phyloP scores from a whole-genome alignment of 2,329 filamentous ascomycete genomes.

The Beauveria scarabaeidicola region DNA sequence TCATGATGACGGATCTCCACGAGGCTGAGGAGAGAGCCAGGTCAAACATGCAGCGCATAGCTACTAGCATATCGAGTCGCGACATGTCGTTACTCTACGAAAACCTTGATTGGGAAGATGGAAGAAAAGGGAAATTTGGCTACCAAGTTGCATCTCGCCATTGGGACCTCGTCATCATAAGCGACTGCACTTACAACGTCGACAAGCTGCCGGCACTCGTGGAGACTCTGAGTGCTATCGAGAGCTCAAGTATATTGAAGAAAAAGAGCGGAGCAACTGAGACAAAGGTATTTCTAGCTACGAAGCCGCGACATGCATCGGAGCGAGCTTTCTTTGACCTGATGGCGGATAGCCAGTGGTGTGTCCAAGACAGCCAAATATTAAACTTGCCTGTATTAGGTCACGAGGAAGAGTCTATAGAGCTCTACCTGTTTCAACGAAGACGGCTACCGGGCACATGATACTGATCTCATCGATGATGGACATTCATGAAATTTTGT shows the following conservation, averaged over 20 bases:
- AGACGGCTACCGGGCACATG: constrained; percentile 7
- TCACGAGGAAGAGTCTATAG: constrained; percentile 35
- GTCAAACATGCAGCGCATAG: constrained; percentile 35
- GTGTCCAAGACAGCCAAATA: constrained; percentile 29
- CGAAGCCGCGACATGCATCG: constrained; percentile 47
- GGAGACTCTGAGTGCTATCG: constrained; percentile 42
- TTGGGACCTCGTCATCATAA: constrained; percentile 48
- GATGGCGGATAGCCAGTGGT: constrained; percentile 38
- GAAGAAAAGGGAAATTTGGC: constrained; percentile 36
- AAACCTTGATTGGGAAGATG: constrained; percentile 50
- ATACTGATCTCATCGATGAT: neutral
- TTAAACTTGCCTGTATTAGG: constrained; percentile 39
- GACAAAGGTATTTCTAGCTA: constrained; percentile 44
- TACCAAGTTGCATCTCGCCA: constrained; percentile 25
- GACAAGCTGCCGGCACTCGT: constrained; percentile 47
- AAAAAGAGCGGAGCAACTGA: neutral
- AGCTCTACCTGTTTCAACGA: constrained; percentile 44
- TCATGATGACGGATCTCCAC: constrained; percentile 47
- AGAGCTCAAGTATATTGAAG: constrained; percentile 27
- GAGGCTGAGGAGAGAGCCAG: constrained; percentile 43
- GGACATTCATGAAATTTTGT: neutral
- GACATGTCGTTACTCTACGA: constrained; percentile 36
- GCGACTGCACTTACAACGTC: constrained; percentile 55
- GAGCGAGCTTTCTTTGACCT: constrained; percentile 41
- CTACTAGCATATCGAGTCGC: constrained; percentile 8